These are phyloP conservation scores for Ophiognomonia clavigignenti-juglandacearum DNA, from an alignment of 2,329 filamentous ascomycete species.

Conservation along the genomic window DNA sequence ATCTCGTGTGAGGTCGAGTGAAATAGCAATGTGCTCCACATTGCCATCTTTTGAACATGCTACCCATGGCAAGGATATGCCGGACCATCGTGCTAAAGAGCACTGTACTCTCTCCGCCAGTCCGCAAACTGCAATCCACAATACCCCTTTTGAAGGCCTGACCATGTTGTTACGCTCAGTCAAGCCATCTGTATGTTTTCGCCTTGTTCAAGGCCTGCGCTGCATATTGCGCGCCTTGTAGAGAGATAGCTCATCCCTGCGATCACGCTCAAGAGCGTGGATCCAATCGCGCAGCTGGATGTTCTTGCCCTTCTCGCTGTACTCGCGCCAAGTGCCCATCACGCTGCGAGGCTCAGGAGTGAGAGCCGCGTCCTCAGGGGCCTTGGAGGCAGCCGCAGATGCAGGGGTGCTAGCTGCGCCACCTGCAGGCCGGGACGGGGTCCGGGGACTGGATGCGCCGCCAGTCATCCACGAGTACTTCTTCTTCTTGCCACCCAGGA, in stretches of 20 bases:
- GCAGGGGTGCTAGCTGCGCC: constrained; percentile 15
- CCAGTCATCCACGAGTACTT: constrained; percentile 73
- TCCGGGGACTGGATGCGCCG: constrained; percentile 45
- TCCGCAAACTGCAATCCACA: no score
- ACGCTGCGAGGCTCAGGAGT: constrained; percentile 57
- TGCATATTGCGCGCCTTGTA: constrained; percentile 49
- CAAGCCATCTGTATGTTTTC: constrained; percentile 26
- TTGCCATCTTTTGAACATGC: no score
- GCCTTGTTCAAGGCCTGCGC: constrained; percentile 46
- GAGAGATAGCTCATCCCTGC: constrained; percentile 58
- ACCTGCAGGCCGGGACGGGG: constrained; percentile 25
- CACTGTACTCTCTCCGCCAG: no score
- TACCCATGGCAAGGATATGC: no score
- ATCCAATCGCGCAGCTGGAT: constrained; percentile 85
- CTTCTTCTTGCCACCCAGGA: constrained; percentile 55
- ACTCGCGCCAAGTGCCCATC: constrained; percentile 73
- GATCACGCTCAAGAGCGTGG: constrained; percentile 73
- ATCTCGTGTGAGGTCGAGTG: no score
- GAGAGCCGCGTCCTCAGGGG: constrained; percentile 36
- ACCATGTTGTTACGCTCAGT: no score
- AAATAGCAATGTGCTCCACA: no score
- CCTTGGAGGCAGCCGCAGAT: constrained; percentile 17
- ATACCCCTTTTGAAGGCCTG: no score
- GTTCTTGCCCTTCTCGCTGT: constrained; percentile 67
- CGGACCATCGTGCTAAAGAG: no score